Evolutionary conservation across 2,329 filamentous ascomycete genomes (phyloP).

Genomic region (Paecilomyces dactylethromorphus): DNA sequence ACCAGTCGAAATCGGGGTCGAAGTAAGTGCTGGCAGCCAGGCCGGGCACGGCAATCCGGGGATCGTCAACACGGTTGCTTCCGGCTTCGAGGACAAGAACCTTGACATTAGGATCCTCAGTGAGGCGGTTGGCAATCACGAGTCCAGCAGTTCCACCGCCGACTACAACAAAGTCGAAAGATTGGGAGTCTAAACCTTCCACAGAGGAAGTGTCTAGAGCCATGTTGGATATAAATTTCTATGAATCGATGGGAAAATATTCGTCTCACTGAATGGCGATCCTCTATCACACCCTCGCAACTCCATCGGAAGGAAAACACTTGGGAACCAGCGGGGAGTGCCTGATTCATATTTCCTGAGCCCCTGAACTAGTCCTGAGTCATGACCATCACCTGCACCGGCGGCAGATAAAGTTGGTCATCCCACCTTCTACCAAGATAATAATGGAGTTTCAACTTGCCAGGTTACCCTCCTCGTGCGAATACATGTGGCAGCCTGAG

Average conservation of each 20-base stretch:
- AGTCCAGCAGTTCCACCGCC: slow-evolving; percentile 8
- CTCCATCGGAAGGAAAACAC: no score
- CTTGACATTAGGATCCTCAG: slow-evolving; percentile 3
- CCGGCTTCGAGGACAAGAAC: slow-evolving; percentile 11
- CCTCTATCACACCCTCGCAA: background rate
- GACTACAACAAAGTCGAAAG: slow-evolving; percentile 5
- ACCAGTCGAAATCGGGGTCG: slow-evolving; percentile 7
- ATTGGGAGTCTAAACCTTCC: background rate
- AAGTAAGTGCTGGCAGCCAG: slow-evolving; percentile 4
- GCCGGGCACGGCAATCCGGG: slow-evolving; percentile 6
- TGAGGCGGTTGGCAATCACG: slow-evolving; percentile 5
- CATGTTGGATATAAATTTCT: background rate
- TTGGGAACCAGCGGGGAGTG: background rate
- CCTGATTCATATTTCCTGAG: background rate
- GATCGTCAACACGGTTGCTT: slow-evolving; percentile 6
- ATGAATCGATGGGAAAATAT: background rate
- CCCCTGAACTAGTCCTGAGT: background rate
- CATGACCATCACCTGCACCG: background rate
- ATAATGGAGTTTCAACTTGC: background rate
- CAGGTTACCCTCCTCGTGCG: background rate
- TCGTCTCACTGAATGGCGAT: background rate
- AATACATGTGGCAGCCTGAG: background rate
- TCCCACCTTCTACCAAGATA: background rate
- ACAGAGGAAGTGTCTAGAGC: background rate
- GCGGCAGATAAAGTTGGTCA: background rate